Conservation (phyloP, 176 grass and related monocot species). For the Paspalum vaginatum region DNA sequence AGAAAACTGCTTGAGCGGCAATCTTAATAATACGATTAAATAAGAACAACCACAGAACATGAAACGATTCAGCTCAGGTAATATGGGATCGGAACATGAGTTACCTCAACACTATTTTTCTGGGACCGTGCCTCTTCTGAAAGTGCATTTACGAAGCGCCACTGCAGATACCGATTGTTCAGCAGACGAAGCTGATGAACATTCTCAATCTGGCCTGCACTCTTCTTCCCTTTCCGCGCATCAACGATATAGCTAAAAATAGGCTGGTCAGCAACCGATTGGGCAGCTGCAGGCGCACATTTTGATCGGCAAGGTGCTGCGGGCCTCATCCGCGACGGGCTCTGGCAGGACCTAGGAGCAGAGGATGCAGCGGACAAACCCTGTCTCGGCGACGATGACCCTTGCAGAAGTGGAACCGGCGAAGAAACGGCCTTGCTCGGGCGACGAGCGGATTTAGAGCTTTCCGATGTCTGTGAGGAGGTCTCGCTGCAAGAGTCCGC, state of each 20-base stretch:
- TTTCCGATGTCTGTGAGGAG: conserved; percentile 44
- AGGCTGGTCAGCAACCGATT: neutral
- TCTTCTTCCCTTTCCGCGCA: conserved; percentile 59
- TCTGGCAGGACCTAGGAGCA: conserved; percentile 36
- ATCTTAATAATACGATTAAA: too few relatives aligned
- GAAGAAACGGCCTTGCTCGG: conserved; percentile 3
- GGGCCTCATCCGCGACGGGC: conserved; percentile 44
- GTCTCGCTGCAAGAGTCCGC: conserved; percentile 20
- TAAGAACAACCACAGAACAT: neutral
- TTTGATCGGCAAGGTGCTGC: conserved; percentile 46
- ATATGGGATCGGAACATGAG: neutral
- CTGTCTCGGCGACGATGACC: conserved; percentile 41
- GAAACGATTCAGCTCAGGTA: neutral
- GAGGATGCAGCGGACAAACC: conserved; percentile 25
- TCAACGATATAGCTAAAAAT: conserved; percentile 43
- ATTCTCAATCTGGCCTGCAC: conserved; percentile 57
- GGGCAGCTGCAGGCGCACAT: conserved; percentile 16
- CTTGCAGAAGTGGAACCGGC: conserved; percentile 13
- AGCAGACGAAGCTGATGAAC: conserved; percentile 58
- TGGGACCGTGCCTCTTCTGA: conserved; percentile 44
- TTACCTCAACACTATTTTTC: conserved; percentile 61
- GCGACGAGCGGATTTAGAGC: neutral
- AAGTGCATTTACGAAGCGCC: conserved; percentile 62
- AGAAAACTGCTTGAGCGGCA: neutral
- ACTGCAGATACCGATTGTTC: conserved; percentile 64